A percentile compares a stretch with the other conserved stretches of the same genome.
These are phyloP conservation scores for Aegilops longissima DNA, from an alignment of 176 grass and related monocot species.

Conservation along the genomic window DNA sequence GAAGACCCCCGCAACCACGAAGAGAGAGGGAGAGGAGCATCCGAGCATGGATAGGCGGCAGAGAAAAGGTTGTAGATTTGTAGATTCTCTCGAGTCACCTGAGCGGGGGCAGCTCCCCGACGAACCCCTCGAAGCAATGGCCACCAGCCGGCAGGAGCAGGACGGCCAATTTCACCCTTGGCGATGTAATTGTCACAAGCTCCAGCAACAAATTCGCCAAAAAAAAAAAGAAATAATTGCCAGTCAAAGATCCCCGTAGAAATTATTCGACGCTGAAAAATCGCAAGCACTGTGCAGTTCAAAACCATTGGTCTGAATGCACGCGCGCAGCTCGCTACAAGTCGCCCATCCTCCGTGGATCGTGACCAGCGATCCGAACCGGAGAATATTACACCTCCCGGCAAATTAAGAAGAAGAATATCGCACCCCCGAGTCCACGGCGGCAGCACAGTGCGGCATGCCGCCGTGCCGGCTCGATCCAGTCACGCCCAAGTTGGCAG, in stretches of 20 bases:
- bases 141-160: background rate
- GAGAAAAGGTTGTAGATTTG: background rate
- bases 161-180: background rate
- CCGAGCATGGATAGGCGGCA: background rate
- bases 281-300: background rate
- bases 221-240: background rate
- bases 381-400: too few species aligned
- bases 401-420: too few species aligned
- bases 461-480: background rate
- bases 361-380: background rate
- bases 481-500: background rate
- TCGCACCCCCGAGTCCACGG: background rate
- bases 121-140: background rate
- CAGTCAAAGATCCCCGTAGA: background rate
- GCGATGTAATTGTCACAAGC: background rate
- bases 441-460: background rate
- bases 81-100: background rate
- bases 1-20: too few species aligned
- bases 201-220: background rate
- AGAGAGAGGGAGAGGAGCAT: too few species aligned
- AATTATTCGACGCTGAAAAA: too few species aligned
- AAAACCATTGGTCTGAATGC: slow-evolving; percentile 1
- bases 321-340: too few species aligned
- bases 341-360: background rate
- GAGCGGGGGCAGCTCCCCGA: background rate